Base-by-base conservation (phyloP, 2,329 filamentous ascomycete species). In the Exophiala viscosa region DNA sequence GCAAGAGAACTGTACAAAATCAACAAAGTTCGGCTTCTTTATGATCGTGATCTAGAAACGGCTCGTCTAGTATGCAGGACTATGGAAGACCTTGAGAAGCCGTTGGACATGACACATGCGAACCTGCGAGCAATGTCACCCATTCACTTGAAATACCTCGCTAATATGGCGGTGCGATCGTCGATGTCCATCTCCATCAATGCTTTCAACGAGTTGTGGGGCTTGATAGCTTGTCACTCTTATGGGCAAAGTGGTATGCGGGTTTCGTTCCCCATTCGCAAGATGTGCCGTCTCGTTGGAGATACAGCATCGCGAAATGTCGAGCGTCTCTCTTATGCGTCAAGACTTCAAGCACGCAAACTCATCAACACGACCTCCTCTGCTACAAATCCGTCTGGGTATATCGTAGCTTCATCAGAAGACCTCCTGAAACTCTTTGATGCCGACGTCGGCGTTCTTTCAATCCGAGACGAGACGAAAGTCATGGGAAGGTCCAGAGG, bases 161-260 rank as follows among this genome's bases (percentile, higher is more conserved):
- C 74, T 5, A 90, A 96, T 65, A 96, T 96, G 90, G 86, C 85
- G 6, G 90, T 95, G 0, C 83, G 90, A n/a, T 89, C 89, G 0
- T 95, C 89, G 59, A 96, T 96, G 90, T 95, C 90, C 0, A 90
- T 96, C 55, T 95, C 90, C 1, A 88, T 96, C 64, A 93, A 90
- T 59, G 88, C 88, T 0, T 93, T 95, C 62, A 78, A 81, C 60
- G 87, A 95, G 62, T 72, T 96, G 0, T 96, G 90, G 91, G 91
- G 90, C 0, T 73, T 96, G 23, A 90, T 96, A 36, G 84, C 89
- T 1, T 95, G 90, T 55, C 90, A 96, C 65, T 82, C 86, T 0
- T 95, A 95, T 62, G 90, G 87, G 0, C 58, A 70, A 1, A 80
- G 79, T 40, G 90, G 90, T 3, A 95, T 93, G 88, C 80, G 90